Percentiles rank a stretch among this genome's conserved stretches.
phyloP scores from a whole-genome alignment of 441 rosid genomes.

The Isatis lusitanica region DNA sequence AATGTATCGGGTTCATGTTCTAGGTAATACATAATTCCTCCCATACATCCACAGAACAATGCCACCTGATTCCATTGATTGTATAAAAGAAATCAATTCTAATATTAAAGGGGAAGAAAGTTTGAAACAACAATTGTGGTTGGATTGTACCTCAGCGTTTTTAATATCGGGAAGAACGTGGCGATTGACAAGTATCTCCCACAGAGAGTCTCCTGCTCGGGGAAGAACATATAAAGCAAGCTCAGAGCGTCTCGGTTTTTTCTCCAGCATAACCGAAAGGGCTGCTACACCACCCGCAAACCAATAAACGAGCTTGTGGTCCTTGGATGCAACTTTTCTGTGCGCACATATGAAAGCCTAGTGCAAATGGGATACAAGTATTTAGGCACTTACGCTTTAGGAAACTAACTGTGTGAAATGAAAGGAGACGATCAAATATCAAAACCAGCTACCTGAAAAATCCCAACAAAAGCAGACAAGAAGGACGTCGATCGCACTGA shows the following conservation, averaged over 20 bases:
- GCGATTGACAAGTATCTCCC: conserved; percentile 90
- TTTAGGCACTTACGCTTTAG: conserved; percentile 10
- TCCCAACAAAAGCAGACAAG: conserved; percentile 96
- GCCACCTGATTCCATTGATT: conserved; percentile 64
- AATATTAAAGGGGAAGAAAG: neutral
- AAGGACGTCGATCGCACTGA: conserved; percentile 91
- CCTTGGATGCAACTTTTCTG: conserved; percentile 73
- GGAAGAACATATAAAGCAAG: conserved; percentile 97
- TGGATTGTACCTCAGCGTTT: conserved; percentile 80
- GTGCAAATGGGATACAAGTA: conserved; percentile 24
- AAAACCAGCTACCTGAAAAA: conserved; percentile 75
- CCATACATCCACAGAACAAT: conserved; percentile 93
- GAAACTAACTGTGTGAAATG: neutral
- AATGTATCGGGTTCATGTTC: conserved; percentile 94
- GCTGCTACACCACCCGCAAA: conserved; percentile 85
- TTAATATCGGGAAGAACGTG: conserved; percentile 83
- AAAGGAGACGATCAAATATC: conserved; percentile 18
- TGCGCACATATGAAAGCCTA: conserved; percentile 90
- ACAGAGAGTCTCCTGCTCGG: conserved; percentile 92
- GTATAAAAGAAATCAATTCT: neutral
- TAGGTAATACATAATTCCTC: conserved; percentile 95
- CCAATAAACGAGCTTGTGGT: conserved; percentile 97
- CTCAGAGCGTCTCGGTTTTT: conserved; percentile 90
- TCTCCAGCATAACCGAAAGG: conserved; percentile 89
- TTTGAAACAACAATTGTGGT: neutral